Base-by-base conservation (phyloP, 78 protist species). In the Dictyostelium citrinum region DNA sequence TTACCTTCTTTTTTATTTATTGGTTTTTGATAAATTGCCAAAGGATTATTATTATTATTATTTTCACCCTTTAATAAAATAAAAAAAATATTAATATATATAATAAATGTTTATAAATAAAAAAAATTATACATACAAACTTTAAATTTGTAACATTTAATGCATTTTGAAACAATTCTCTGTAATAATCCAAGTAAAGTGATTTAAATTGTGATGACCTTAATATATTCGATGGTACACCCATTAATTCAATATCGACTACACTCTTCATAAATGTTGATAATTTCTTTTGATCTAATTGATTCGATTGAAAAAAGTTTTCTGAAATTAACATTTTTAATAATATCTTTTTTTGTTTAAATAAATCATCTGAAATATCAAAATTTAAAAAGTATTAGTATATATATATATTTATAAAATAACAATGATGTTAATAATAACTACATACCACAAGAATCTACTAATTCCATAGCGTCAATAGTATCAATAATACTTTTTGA, bases 281-380 rank as follows among this genome's bases (percentile, higher is more conserved):
- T 35, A 86, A 43, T 37, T 77, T 86, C 33, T 76, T 86, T 35
- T 37, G 24, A 64, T 86, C 78, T 8, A 83, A 39, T 55, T 71
- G 29, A 37, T 84, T 49, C 4, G 82, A 35, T 43, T 84, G 64
- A 37, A 84, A 37, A 58, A 84, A 75, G 43, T 86, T 51, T 43
- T 86, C 84, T 24, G 92, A 41, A 17, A 86, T 24, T 31, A 86
- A 10, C 84, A 86, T 77, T 24, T 86, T 86, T n/a, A 86, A 41
- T 68, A 86, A 51, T 24, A 86, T 86, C 33, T 77, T 75, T 70
- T 86, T 86, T 60, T 86, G 84, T 61, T 80, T 41, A 33, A 77
- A 45, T 16, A 86, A 58, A 27, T 84, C 91, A 35, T 86, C 90
- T 83, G n/a, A 14, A 10, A 51, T 20, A 5, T 37, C 1, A 37